Evolutionary conservation across 1,139 yeast genomes (phyloP), one percentile per base, ranked within the genome.

Genomic region (Maudiozyma humilis): DNA sequence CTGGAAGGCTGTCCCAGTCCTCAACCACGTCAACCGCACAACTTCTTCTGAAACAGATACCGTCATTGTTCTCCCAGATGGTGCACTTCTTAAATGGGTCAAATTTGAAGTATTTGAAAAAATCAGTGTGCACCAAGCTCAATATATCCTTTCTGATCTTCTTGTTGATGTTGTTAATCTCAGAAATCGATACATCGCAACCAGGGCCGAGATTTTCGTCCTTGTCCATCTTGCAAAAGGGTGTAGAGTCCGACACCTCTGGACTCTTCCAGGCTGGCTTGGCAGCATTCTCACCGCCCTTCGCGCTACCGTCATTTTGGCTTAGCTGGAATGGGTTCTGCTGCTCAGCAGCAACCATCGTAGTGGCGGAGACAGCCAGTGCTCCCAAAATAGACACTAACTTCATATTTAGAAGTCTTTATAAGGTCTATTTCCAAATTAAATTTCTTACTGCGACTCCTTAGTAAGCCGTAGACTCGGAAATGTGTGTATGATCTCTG

Each of bases 61-160:
- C 73, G 23, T 81, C 84, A 55, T 78, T 85, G 53, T 81, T 84
- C 47, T 79, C 77, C 83, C 93, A 84, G 62, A 88, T 87, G 33
- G 94, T 89, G 63, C 99, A 93, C 60, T 79, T 79, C 53, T 84
- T 82, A 60, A 81, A 91, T 41, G 93, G 70, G 60, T 93, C 86
- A 47, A 93, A 75, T 64, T 87, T 84, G 70, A 86, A 91, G 62
- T 85, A 86, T 51, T 82, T 75, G 75, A 93, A 91, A 64, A 82
- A 86, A 51, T 84, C 82, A 16, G 79, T 78, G 44, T 68, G 62
- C n/a, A 82, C 83, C 41, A 88, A 64, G 12, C 73, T 66, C 19
- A 72, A 61, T 23, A 91, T 61, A 30, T 71, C 65, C 0, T 85
- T 82, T 46, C 81, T 67, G 5, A 79, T 64, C 31, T 67, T 59